Evolutionary conservation across 257 asterid genomes (phyloP).

Genomic region (Solanum clarkiae): DNA sequence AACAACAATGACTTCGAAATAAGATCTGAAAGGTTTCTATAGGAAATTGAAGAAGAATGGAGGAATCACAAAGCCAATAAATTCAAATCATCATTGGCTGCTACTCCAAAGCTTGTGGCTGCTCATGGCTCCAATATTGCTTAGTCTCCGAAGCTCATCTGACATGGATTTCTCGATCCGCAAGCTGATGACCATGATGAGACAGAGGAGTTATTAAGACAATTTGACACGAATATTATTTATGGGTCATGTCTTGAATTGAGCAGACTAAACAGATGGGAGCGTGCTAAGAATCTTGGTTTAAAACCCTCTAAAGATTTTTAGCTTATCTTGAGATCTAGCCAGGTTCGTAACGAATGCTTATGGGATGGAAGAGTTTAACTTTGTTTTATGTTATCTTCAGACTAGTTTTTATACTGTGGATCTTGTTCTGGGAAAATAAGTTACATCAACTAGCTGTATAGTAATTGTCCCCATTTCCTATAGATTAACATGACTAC

Average conservation of each 20-base stretch:
- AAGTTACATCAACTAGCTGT: neutral
- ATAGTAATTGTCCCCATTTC: neutral
- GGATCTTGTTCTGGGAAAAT: neutral
- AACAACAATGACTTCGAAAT: conserved; percentile 10
- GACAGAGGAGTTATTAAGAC: conserved; percentile 6
- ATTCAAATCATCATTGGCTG: neutral
- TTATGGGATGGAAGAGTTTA: neutral
- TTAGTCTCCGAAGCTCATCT: conserved; percentile 41
- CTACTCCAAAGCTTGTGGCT: conserved; percentile 27
- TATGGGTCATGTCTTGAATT: conserved; percentile 17
- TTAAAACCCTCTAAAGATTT: conserved; percentile 9
- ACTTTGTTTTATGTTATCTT: neutral
- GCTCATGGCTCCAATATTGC: conserved; percentile 27
- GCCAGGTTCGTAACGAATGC: neutral
- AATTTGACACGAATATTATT: conserved; percentile 12
- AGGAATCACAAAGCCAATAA: conserved; percentile 22
- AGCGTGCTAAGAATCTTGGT: conserved; percentile 8
- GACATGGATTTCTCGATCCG: conserved; percentile 51
- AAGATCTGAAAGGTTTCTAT: conserved; percentile 61
- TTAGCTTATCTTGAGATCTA: neutral
- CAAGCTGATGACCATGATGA: conserved; percentile 11
- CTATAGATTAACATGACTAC: neutral
- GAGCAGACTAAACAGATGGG: conserved; percentile 15
- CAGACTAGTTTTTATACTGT: neutral
- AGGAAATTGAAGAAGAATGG: conserved; percentile 43